A percentile compares a stretch with the other conserved stretches of the same genome.
phyloP scores from a whole-genome alignment of 169 alveolate genomes.

The Pseudocohnilembus persalinus region DNA sequence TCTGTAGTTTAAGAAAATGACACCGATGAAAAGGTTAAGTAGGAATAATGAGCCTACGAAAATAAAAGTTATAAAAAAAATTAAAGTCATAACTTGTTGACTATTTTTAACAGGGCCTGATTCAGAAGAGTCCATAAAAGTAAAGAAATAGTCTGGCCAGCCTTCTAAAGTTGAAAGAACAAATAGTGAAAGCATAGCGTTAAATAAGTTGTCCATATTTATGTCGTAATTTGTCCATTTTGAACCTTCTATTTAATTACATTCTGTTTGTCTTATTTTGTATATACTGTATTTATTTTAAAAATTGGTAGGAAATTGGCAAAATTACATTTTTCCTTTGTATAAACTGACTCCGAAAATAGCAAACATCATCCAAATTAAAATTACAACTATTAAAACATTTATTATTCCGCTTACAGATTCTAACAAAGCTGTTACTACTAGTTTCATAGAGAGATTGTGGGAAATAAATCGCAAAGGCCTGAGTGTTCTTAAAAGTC shows the following conservation, averaged over 20 bases:
- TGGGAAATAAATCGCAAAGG: slow-evolving; percentile 85
- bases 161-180: slow-evolving; percentile 84
- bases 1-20: slow-evolving; percentile 73
- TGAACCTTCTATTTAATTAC: background rate
- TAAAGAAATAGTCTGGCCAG: slow-evolving; percentile 77
- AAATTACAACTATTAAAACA: slow-evolving; percentile 73
- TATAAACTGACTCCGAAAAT: slow-evolving; percentile 38
- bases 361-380: slow-evolving; percentile 58
- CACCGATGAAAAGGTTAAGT: slow-evolving; percentile 82
- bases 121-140: slow-evolving; percentile 61
- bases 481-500: slow-evolving; percentile 83
- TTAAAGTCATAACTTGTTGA: slow-evolving; percentile 47
- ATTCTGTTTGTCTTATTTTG: background rate
- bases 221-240: slow-evolving; percentile 52
- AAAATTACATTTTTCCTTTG: slow-evolving; percentile 31
- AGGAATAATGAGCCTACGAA: slow-evolving; percentile 79
- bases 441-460: slow-evolving; percentile 77
- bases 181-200: slow-evolving; percentile 75
- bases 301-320: slow-evolving; percentile 22
- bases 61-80: slow-evolving; percentile 71
- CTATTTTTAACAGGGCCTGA: slow-evolving; percentile 49
- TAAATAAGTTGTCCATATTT: slow-evolving; percentile 75
- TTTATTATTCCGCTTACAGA: slow-evolving; percentile 78
- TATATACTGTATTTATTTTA: background rate
- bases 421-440: slow-evolving; percentile 74